Evolutionary conservation across 1,284 basidiomycete genomes (phyloP), one percentile per base, ranked within the genome.

Genomic region (Ganoderma multipileum): DNA sequence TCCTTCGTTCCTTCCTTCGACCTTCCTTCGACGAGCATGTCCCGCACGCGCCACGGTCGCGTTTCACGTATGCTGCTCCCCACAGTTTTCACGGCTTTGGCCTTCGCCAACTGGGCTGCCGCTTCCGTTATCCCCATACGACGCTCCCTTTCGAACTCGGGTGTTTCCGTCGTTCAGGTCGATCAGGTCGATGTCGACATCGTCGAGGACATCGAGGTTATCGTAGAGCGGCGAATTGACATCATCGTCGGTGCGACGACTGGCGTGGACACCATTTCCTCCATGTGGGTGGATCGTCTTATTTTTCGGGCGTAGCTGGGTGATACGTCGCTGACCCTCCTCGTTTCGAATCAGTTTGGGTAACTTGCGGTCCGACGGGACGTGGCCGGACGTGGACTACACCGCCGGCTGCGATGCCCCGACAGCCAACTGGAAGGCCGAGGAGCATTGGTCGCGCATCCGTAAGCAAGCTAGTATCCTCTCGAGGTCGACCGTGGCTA

Each of bases 371-470:
- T 44, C 80, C 4, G 77, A 86, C 69, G 88, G 88, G 3, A 83
- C 82, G 71, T 89, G 88, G 88, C 81, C 86, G 0, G 85, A 81
- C 55, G 81, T 90, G 30, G 79, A 90, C 75, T 90, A 90, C 71
- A 83, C 85, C 0, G 78, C 84, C 11, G 89, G 89, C 4, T 91
- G 89, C 73, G 75, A 76, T 54, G 89, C 87, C 8, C 86, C 82
- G 69, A 82, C 83, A 12, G 88, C 89, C 5, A 90, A 88, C 74
- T 91, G 90, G 90, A 89, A 90, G 18, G 89, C 89, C 1, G 82
- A 86, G 74, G 75, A 74, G 11, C 89, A 91, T 75, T 91, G 89
- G 89, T 72, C 74, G 26, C 84, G 89, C 23, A 83, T 89, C 57
- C 79, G 89, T 89, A 74, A 61, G 83, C 81, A 30, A 8, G 30